These are phyloP conservation scores for Suillus americanus DNA, from an alignment of 768 basidiomycete species.

Conservation along the genomic window DNA sequence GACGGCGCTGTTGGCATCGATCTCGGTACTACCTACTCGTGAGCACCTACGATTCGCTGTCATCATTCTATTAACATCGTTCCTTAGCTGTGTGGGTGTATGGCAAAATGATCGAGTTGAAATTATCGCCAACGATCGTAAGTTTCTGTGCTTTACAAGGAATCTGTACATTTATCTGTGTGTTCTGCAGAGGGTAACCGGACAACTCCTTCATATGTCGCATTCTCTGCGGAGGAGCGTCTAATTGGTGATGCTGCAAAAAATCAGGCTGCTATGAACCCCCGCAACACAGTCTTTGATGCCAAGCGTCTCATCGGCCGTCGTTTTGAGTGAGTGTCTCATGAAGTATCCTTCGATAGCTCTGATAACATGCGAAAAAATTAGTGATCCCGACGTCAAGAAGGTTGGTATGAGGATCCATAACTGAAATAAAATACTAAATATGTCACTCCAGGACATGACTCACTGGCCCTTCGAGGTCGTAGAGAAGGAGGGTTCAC, in stretches of 20 bases:
- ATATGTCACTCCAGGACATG: constrained; percentile 66
- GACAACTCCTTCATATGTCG: constrained; percentile 98
- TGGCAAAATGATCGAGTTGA: constrained; percentile 99
- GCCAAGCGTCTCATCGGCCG: constrained; percentile 99
- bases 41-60: constrained; percentile 28
- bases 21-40: constrained; percentile 98
- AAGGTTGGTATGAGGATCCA: constrained; percentile 44
- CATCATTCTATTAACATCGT: constrained; percentile 15
- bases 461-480: constrained; percentile 97
- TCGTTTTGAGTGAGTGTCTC: constrained; percentile 76
- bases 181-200: constrained; percentile 84
- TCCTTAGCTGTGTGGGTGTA: constrained; percentile 89
- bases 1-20: constrained; percentile 98
- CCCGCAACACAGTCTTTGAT: constrained; percentile 97
- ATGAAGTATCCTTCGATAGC: constrained; percentile 5
- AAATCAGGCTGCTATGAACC: constrained; percentile 99
- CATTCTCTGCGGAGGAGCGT: constrained; percentile 95
- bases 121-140: constrained; percentile 97
- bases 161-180: constrained; percentile 1
- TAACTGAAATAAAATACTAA: constrained; percentile 2
- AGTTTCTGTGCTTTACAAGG: constrained; percentile 27
- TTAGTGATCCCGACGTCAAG: constrained; percentile 89
- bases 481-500: constrained; percentile 95
- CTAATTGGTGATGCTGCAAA: constrained; percentile 98
- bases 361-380: constrained; percentile 1